Evolutionary conservation across 495 filamentous ascomycete species (phyloP).

Genomic region (Hamigera avellanea): DNA sequence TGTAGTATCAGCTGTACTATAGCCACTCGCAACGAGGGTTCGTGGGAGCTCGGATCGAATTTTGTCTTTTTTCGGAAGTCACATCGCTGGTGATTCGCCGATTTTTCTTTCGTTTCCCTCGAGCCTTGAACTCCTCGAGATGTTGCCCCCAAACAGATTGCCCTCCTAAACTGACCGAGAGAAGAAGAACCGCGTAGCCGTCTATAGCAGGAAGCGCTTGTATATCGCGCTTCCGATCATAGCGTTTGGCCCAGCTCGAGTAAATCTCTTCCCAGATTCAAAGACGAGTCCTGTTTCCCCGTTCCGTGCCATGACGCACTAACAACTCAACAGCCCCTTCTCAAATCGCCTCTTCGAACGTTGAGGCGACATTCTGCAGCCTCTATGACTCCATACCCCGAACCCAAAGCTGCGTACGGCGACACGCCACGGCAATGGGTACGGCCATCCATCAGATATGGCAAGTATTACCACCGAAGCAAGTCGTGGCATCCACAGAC

Average conservation of each 20-base stretch:
- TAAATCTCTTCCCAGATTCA: background rate
- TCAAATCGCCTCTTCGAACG: background rate
- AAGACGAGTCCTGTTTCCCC: background rate
- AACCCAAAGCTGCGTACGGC: too few species aligned
- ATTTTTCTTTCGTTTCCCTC: constrained; percentile 1
- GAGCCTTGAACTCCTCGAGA: background rate
- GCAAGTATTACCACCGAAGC: too few species aligned
- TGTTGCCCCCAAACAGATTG: background rate
- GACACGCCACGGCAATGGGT: too few species aligned
- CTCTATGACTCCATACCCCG: too few species aligned
- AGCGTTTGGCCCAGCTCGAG: background rate
- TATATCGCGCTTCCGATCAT: too few species aligned
- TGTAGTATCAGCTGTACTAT: constrained; percentile 49
- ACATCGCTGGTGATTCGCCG: constrained; percentile 10
- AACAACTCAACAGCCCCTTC: background rate
- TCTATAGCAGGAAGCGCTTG: background rate
- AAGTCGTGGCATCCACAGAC: too few species aligned
- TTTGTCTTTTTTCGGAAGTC: constrained; percentile 8
- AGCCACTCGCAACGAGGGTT: constrained; percentile 26
- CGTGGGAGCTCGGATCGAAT: constrained; percentile 12
- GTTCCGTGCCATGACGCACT: background rate
- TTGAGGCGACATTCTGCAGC: too few species aligned
- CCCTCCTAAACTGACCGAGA: background rate
- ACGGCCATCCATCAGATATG: too few species aligned
- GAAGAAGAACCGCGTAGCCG: background rate